Percentiles rank a stretch among this genome's conserved stretches.
These are phyloP conservation scores for Penicillium samsonianum DNA, from an alignment of 495 filamentous ascomycete species.

Conservation along the genomic window DNA sequence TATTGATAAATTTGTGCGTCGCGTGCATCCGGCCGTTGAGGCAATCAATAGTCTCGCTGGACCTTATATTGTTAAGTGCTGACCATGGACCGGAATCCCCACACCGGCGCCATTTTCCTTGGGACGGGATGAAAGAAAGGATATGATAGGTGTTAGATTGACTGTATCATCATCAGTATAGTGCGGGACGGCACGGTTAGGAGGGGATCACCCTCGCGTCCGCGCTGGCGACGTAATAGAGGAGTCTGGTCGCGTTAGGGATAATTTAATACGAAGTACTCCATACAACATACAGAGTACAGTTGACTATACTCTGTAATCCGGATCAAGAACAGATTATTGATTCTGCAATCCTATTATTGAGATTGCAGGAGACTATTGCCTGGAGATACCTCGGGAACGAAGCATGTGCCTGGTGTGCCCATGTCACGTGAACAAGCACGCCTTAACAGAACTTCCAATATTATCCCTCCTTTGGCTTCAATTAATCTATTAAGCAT, in stretches of 20 bases:
- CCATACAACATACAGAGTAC: not conserved
- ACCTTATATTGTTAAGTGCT: not conserved
- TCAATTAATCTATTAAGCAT: slow-evolving; percentile 1
- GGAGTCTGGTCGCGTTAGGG: slow-evolving; percentile 3
- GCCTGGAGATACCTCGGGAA: not conserved
- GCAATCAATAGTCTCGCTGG: slow-evolving; percentile 3
- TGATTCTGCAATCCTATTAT: not conserved
- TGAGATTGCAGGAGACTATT: slow-evolving; percentile 1
- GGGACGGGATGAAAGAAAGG: slow-evolving; percentile 15
- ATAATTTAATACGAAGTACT: not conserved
- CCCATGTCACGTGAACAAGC: not conserved
- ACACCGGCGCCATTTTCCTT: slow-evolving; percentile 8
- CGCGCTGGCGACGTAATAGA: slow-evolving; percentile 12
- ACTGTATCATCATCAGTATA: not conserved
- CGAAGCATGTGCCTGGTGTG: too few relatives aligned
- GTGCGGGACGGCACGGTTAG: slow-evolving; percentile 12
- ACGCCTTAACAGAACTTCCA: not conserved
- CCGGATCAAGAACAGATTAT: not conserved
- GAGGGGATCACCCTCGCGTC: slow-evolving; percentile 15
- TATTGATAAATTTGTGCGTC: slow-evolving; percentile 1
- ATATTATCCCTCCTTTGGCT: not conserved
- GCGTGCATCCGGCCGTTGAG: slow-evolving; percentile 1
- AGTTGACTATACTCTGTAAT: not conserved
- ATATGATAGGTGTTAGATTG: slow-evolving; percentile 19
- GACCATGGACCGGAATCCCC: slow-evolving; percentile 3